Evolutionary conservation across 306 rosid genomes (phyloP).

Genomic region (Oemleria cerasiformis): DNA sequence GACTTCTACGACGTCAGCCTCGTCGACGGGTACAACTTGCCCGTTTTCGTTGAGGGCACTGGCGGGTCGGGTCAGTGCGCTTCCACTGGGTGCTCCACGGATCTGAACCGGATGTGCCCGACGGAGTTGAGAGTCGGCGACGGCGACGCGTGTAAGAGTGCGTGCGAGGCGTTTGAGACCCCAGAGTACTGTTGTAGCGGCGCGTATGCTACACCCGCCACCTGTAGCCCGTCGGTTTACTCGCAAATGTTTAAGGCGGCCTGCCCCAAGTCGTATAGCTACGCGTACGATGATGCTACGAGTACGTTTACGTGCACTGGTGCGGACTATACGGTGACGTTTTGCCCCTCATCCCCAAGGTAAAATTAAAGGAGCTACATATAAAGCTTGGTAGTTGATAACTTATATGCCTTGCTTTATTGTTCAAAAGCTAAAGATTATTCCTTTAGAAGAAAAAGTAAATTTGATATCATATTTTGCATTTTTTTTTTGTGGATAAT

Average conservation of each 20-base stretch:
- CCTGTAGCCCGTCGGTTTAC: constrained; percentile 54
- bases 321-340: constrained; percentile 59
- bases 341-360: constrained; percentile 65
- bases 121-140: constrained; percentile 58
- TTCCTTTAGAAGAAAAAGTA: background rate
- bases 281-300: constrained; percentile 56
- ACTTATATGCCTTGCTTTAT: too few relatives aligned
- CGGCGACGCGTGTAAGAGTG: constrained; percentile 91
- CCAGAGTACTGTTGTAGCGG: constrained; percentile 82
- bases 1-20: constrained; percentile 96
- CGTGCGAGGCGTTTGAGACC: constrained; percentile 90
- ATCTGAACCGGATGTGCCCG: constrained; percentile 80
- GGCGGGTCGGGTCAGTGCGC: constrained; percentile 84
- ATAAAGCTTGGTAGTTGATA: too few relatives aligned
- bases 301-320: constrained; percentile 60
- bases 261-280: constrained; percentile 58
- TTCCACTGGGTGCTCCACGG: constrained; percentile 76
- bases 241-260: constrained; percentile 65
- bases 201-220: constrained; percentile 46
- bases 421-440: background rate
- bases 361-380: constrained; percentile 12
- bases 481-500: too few relatives aligned
- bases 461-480: too few relatives aligned
- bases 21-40: constrained; percentile 89
- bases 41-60: constrained; percentile 70